Evolutionary conservation across 2,329 filamentous ascomycete species (phyloP).

Genomic region (Teratosphaeria gauchensis): DNA sequence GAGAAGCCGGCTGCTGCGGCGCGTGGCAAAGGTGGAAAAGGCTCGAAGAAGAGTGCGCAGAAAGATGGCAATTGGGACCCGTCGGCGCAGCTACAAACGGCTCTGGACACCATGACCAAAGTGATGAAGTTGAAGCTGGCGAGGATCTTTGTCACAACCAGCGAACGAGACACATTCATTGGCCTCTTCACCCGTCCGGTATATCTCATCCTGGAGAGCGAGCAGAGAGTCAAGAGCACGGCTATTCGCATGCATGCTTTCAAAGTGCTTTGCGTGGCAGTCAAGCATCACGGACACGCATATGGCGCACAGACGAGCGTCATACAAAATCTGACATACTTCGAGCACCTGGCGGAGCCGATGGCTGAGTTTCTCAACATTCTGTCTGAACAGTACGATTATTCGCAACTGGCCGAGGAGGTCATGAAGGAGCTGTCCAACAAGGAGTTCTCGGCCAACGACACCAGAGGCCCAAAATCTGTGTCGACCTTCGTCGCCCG

Average conservation of each 20-base stretch:
- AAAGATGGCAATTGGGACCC: constrained; percentile 85
- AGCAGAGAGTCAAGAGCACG: constrained; percentile 80
- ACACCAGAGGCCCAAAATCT: constrained; percentile 89
- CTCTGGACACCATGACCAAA: constrained; percentile 91
- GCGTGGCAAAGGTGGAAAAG: constrained; percentile 64
- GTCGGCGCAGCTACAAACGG: constrained; percentile 72
- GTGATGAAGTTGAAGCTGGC: constrained; percentile 85
- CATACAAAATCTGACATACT: constrained; percentile 94
- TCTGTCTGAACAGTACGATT: constrained; percentile 92
- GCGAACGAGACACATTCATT: constrained; percentile 91
- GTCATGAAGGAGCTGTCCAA: constrained; percentile 89
- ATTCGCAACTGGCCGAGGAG: constrained; percentile 88
- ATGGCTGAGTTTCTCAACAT: constrained; percentile 99
- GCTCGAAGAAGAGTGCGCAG: constrained; percentile 45
- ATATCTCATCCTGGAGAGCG: constrained; percentile 89
- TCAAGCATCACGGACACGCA: constrained; percentile 95
- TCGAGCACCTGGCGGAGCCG: constrained; percentile 95
- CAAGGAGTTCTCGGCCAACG: constrained; percentile 96
- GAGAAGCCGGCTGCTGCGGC: constrained; percentile 72
- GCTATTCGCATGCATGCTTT: constrained; percentile 93
- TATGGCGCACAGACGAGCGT: constrained; percentile 97
- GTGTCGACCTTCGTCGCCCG: constrained; percentile 90
- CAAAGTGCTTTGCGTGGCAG: constrained; percentile 89
- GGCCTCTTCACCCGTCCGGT: constrained; percentile 84
- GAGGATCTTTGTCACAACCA: constrained; percentile 91